Evolutionary conservation across 2,329 filamentous ascomycete species (phyloP).

Genomic region (Fusarium setosum): DNA sequence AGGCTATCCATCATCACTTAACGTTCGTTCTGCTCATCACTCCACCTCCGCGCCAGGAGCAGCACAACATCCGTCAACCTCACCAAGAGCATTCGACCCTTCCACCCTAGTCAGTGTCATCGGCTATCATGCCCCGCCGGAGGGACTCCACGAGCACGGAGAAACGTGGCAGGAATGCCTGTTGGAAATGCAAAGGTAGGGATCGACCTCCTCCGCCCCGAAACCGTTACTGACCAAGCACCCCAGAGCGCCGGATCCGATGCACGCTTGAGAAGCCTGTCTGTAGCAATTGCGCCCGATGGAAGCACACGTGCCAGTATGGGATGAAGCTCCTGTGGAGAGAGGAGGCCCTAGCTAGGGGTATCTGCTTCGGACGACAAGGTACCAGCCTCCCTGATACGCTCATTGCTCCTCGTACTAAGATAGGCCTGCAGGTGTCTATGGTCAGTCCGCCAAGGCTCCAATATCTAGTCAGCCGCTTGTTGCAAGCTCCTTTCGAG

Average conservation of each 20-base stretch:
- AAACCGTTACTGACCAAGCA: neutral
- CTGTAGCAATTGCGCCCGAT: conserved; percentile 9
- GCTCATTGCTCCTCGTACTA: neutral
- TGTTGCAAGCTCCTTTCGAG: neutral
- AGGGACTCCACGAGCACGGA: conserved; percentile 7
- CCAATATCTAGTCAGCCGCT: neutral
- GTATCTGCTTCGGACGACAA: conserved; percentile 15
- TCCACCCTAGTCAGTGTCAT: neutral
- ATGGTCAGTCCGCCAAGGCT: conserved; percentile 5
- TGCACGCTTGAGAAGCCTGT: conserved; percentile 9
- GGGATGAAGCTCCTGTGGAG: conserved; percentile 16
- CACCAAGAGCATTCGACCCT: neutral
- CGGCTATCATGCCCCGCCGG: neutral
- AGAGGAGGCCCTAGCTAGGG: conserved; percentile 16
- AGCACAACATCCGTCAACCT: neutral
- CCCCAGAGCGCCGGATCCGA: conserved; percentile 7
- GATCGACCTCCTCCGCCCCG: neutral
- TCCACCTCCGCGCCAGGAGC: neutral
- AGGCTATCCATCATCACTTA: neutral
- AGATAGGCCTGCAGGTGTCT: neutral
- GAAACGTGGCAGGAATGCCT: conserved; percentile 17
- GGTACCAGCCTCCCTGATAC: neutral
- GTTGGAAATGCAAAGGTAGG: conserved; percentile 17
- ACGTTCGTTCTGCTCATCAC: neutral
- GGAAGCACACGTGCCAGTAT: conserved; percentile 6